phyloP scores from a whole-genome alignment of 306 rosid species.

The Medicago truncatula region MtrunA17r5.0-ANR NC_053045.1:6326501-6327000 shows the following conservation, averaged over 20 bases:
- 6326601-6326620: conserved; percentile 13
- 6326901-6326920: conserved; percentile 32
- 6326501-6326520: conserved; percentile 4
- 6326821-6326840: conserved; percentile 47
- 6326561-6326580: conserved; percentile 45
- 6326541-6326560: conserved; percentile 39
- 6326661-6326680: conserved; percentile 60
- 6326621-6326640: neutral
- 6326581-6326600: conserved; percentile 50
- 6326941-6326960: neutral
- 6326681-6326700: conserved; percentile 57
- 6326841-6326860: conserved; percentile 51
- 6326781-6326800: conserved; percentile 54
- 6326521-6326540: conserved; percentile 38
- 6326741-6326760: conserved; percentile 59
- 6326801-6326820: conserved; percentile 39
- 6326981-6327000: conserved; percentile 45
- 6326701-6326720: conserved; percentile 66
- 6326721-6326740: conserved; percentile 54
- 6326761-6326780: conserved; percentile 77
- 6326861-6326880: conserved; percentile 40
- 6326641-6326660: too few relatives aligned
- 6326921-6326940: neutral
- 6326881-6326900: conserved; percentile 48
- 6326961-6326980: conserved; percentile 26